Conservation (phyloP, 192 early-diverging fungal species). For the Coemansia sp. region DNA sequence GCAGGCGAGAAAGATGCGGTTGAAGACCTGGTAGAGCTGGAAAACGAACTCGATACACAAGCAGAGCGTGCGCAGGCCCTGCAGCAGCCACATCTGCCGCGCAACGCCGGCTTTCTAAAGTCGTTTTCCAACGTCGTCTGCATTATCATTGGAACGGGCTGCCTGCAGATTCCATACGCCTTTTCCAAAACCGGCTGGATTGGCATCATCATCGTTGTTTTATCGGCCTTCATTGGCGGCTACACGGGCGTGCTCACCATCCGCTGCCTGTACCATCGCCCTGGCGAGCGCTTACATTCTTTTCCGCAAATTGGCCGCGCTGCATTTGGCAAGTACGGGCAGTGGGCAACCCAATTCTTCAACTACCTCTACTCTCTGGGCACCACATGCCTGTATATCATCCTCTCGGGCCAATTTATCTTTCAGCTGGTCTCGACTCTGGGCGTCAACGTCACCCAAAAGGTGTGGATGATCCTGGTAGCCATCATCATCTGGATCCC, state of each 20-base stretch:
- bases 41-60: conserved; percentile 11
- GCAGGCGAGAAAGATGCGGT: conserved; percentile 23
- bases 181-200: conserved; percentile 77
- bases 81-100: conserved; percentile 10
- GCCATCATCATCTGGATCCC: conserved; percentile 60
- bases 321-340: conserved; percentile 63
- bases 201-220: conserved; percentile 60
- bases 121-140: conserved; percentile 67
- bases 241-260: conserved; percentile 74
- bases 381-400: conserved; percentile 62
- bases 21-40: conserved; percentile 14
- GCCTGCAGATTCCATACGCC: conserved; percentile 77
- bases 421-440: conserved; percentile 52
- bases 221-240: conserved; percentile 65
- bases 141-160: conserved; percentile 77
- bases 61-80: not conserved
- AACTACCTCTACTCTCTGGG: conserved; percentile 65
- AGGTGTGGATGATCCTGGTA: conserved; percentile 59
- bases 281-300: conserved; percentile 47
- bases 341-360: conserved; percentile 58
- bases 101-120: conserved; percentile 44
- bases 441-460: conserved; percentile 40
- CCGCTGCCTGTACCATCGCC: conserved; percentile 64
- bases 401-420: conserved; percentile 65
- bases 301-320: conserved; percentile 64